Evolutionary conservation across 2,329 filamentous ascomycete species (phyloP).

Genomic region (Claviceps quebecensis): DNA sequence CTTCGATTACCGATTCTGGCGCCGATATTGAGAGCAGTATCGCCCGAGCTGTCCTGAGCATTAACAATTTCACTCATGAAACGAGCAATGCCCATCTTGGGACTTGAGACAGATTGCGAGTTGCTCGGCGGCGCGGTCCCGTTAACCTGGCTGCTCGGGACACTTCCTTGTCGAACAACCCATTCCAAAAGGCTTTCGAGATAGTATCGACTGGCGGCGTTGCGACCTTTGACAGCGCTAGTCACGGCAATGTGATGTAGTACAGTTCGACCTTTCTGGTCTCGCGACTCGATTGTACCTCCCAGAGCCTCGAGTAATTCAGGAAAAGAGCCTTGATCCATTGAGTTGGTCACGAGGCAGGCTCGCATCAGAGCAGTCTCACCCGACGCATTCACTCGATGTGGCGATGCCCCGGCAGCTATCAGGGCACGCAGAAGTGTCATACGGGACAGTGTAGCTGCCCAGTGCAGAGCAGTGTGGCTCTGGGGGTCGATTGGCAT

Average conservation of each 20-base stretch:
- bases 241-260: constrained; percentile 94
- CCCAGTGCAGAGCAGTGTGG: constrained; percentile 92
- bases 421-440: constrained; percentile 71
- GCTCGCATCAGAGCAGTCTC: constrained; percentile 90
- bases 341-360: constrained; percentile 84
- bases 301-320: constrained; percentile 81
- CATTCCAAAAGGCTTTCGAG: constrained; percentile 89
- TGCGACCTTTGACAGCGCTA: constrained; percentile 86
- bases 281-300: constrained; percentile 77
- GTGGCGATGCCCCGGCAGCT: constrained; percentile 71
- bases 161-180: constrained; percentile 72
- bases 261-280: constrained; percentile 80
- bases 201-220: constrained; percentile 86
- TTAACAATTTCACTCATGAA: constrained; percentile 98
- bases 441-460: constrained; percentile 79
- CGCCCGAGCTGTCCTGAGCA: constrained; percentile 81
- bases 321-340: constrained; percentile 81
- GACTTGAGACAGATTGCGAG: constrained; percentile 28
- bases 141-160: constrained; percentile 37
- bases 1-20: constrained; percentile 85
- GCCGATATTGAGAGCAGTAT: constrained; percentile 88
- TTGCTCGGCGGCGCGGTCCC: constrained; percentile 21
- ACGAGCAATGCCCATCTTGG: constrained; percentile 70
- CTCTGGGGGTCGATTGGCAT: constrained; percentile 80
- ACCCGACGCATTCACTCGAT: constrained; percentile 74